Percentiles rank a stretch among this genome's conserved stretches.
phyloP scores from a whole-genome alignment of 352 stramenopile genomes.

The Phytophthora kernoviae region DNA sequence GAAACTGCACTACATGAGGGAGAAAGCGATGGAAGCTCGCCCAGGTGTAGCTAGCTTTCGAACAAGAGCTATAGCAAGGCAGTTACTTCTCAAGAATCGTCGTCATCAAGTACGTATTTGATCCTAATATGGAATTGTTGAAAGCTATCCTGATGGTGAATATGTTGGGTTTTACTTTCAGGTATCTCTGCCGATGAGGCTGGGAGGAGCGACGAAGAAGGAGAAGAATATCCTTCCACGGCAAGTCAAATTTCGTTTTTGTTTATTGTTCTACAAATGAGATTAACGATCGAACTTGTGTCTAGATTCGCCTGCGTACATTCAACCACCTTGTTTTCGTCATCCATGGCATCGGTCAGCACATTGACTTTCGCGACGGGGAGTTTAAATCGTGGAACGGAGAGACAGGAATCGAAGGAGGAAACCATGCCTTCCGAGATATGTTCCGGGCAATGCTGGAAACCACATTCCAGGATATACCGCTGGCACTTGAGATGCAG shows the following conservation, averaged over 20 bases:
- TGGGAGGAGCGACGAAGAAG: constrained; percentile 66
- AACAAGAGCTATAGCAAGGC: constrained; percentile 77
- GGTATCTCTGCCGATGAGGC: constrained; percentile 32
- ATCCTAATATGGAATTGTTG: not conserved
- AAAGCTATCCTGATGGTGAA: not conserved
- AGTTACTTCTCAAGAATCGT: constrained; percentile 26
- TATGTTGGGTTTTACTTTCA: constrained; percentile 1
- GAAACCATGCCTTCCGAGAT: constrained; percentile 81
- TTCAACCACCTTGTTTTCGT: constrained; percentile 89
- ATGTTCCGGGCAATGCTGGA: constrained; percentile 79
- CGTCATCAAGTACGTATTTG: constrained; percentile 40
- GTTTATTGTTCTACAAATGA: not conserved
- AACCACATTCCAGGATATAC: constrained; percentile 83
- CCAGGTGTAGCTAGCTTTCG: constrained; percentile 39
- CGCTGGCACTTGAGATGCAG: constrained; percentile 84
- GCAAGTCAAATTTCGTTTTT: constrained; percentile 27
- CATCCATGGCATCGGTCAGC: constrained; percentile 87
- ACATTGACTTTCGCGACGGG: constrained; percentile 86
- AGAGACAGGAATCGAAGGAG: constrained; percentile 68
- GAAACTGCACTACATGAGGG: constrained; percentile 64
- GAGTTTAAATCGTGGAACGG: constrained; percentile 85
- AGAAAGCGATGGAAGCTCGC: constrained; percentile 21
- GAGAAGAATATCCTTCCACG: constrained; percentile 73
- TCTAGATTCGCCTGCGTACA: constrained; percentile 67
- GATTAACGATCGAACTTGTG: constrained; percentile 2